phyloP scores from a whole-genome alignment of 345 rosid genomes.

The Corchorus olitorius region DNA sequence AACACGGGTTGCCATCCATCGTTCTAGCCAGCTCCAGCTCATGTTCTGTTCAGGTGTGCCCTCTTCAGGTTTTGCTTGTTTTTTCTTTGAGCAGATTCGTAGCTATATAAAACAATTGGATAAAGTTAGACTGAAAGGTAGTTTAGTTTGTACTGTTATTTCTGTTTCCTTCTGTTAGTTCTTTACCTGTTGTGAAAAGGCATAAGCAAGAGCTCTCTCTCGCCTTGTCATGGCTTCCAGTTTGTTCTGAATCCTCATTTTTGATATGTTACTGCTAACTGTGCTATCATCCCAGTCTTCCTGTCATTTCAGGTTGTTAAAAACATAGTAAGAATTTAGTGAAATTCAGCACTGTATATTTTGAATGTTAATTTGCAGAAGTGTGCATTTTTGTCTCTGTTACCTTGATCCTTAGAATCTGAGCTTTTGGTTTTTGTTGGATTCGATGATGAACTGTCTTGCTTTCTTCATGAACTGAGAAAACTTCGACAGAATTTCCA shows the following conservation, averaged over 20 bases:
- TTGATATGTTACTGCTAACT: slow-evolving; percentile 66
- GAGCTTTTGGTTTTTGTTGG: slow-evolving; percentile 52
- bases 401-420: slow-evolving; percentile 60
- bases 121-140: neutral
- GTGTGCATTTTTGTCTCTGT: slow-evolving; percentile 5
- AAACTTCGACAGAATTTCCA: slow-evolving; percentile 53
- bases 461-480: slow-evolving; percentile 42
- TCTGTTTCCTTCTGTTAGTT: neutral
- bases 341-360: neutral
- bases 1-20: slow-evolving; percentile 88
- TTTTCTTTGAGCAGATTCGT: slow-evolving; percentile 69
- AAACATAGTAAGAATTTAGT: neutral
- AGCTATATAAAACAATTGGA: slow-evolving; percentile 44
- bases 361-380: neutral
- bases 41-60: slow-evolving; percentile 41
- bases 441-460: slow-evolving; percentile 27
- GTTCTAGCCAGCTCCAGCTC: slow-evolving; percentile 87
- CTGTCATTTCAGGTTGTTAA: slow-evolving; percentile 37
- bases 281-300: slow-evolving; percentile 97
- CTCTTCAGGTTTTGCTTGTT: slow-evolving; percentile 40
- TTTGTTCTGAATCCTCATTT: slow-evolving; percentile 65
- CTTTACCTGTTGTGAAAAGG: slow-evolving; percentile 88
- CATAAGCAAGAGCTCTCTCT: slow-evolving; percentile 87
- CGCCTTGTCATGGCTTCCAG: slow-evolving; percentile 77
- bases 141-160: neutral